Conservation (phyloP, 192 early-diverging fungal genomes). For the Backusella tarrabulga region DNA sequence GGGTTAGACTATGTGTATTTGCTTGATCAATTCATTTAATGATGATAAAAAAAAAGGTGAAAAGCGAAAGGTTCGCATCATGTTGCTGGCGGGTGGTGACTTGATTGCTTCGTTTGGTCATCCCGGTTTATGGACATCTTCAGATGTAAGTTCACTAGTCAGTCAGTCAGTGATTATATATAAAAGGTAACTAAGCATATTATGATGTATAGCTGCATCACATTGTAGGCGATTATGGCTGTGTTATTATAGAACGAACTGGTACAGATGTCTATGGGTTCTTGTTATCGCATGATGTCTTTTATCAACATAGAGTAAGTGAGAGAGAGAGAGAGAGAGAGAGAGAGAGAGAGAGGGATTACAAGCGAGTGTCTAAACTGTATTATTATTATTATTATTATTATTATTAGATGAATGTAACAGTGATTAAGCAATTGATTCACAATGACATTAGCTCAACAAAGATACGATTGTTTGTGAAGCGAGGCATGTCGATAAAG, state of each 20-base stretch:
- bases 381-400: background rate
- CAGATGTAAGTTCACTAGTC: conserved; percentile 65
- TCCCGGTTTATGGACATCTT: conserved; percentile 84
- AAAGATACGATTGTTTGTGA: conserved; percentile 94
- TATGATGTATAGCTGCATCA: conserved; percentile 47
- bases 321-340: too few species aligned
- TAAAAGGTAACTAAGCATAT: background rate
- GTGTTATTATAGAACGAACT: conserved; percentile 93
- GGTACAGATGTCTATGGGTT: conserved; percentile 94
- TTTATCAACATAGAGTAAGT: conserved; percentile 83
- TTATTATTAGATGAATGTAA: conserved; percentile 73
- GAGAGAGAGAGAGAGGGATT: too few species aligned
- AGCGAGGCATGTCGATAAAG: conserved; percentile 93
- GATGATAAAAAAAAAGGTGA: conserved; percentile 38
- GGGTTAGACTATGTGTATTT: background rate
- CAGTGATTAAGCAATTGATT: conserved; percentile 94
- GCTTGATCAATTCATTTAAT: background rate
- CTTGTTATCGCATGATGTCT: conserved; percentile 84
- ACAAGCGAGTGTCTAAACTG: background rate
- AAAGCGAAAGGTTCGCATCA: conserved; percentile 69
- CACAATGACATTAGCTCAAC: conserved; percentile 98
- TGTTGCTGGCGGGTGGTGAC: conserved; percentile 96
- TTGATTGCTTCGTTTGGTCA: conserved; percentile 94
- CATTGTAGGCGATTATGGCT: conserved; percentile 92
- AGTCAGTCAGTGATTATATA: too few species aligned